Evolutionary conservation across 345 rosid species (phyloP).

Genomic region (Clausena lansium): DNA sequence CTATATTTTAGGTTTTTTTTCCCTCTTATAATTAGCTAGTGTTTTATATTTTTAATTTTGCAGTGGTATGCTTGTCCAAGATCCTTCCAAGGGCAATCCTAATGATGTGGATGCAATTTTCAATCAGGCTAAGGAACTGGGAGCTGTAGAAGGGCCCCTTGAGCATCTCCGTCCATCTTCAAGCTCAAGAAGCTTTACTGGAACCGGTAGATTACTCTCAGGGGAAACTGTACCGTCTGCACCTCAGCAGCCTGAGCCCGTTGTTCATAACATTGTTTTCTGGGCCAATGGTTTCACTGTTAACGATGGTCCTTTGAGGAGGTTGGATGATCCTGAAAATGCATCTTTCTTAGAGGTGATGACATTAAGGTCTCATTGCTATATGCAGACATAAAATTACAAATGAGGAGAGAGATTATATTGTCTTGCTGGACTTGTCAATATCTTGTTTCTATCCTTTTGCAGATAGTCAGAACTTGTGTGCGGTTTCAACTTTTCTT

Average conservation of each 20-base stretch:
- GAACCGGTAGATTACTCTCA: slow-evolving; percentile 79
- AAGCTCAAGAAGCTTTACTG: slow-evolving; percentile 80
- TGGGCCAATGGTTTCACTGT: slow-evolving; percentile 94
- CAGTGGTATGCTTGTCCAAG: slow-evolving; percentile 98
- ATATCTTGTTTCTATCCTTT: background rate
- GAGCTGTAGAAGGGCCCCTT: slow-evolving; percentile 84
- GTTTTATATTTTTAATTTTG: slow-evolving; percentile 17
- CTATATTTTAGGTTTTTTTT: background rate
- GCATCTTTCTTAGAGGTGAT: slow-evolving; percentile 86
- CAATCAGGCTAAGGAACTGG: slow-evolving; percentile 82
- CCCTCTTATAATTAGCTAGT: background rate
- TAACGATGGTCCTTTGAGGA: slow-evolving; percentile 83
- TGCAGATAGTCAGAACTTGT: background rate
- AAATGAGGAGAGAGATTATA: background rate
- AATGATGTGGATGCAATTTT: slow-evolving; percentile 89
- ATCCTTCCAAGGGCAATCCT: slow-evolving; percentile 58
- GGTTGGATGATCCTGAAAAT: slow-evolving; percentile 92
- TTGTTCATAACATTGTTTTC: slow-evolving; percentile 73
- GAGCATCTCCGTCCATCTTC: slow-evolving; percentile 62
- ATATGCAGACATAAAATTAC: background rate
- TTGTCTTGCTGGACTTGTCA: background rate
- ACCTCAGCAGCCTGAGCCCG: slow-evolving; percentile 75
- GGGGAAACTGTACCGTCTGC: slow-evolving; percentile 78
- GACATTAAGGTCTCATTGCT: background rate
- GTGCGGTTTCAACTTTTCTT: background rate